Evolutionary conservation across 2,329 filamentous ascomycete species (phyloP).

Genomic region (Epichloe sp.): DNA sequence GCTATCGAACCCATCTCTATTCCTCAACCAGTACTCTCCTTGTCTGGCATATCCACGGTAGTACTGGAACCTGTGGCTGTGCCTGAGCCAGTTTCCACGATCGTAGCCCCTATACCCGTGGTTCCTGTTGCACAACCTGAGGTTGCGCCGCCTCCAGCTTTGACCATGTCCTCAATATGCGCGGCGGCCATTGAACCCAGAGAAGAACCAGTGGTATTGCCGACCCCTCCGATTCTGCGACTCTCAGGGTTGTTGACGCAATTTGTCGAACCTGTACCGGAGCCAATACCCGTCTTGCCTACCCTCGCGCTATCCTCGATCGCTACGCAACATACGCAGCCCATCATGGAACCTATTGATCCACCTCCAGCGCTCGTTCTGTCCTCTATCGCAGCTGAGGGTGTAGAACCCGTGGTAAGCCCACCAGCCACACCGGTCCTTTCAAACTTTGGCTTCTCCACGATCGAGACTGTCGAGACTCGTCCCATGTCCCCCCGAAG

Average conservation of each 20-base stretch:
- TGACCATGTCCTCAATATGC: constrained; percentile 19
- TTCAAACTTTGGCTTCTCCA: constrained; percentile 28
- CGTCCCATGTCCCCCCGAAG: constrained; percentile 34
- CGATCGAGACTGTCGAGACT: constrained; percentile 32
- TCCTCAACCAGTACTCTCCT: constrained; percentile 6
- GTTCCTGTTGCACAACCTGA: neutral
- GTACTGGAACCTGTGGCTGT: constrained; percentile 15
- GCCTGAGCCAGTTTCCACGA: constrained; percentile 8
- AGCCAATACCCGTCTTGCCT: constrained; percentile 12
- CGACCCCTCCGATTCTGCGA: constrained; percentile 14
- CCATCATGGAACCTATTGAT: constrained; percentile 10
- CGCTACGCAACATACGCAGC: constrained; percentile 18
- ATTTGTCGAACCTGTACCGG: constrained; percentile 23
- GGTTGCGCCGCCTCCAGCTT: constrained; percentile 6
- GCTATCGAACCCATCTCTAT: constrained; percentile 12
- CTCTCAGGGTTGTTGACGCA: constrained; percentile 23
- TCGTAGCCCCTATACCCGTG: constrained; percentile 1
- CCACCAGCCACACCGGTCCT: constrained; percentile 15
- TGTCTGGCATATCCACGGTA: constrained; percentile 16
- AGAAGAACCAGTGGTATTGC: constrained; percentile 14
- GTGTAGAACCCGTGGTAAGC: constrained; percentile 22
- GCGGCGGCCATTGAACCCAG: constrained; percentile 21
- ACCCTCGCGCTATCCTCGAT: constrained; percentile 19
- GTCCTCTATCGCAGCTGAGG: constrained; percentile 23
- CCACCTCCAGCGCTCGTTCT: constrained; percentile 19